Base-by-base conservation (phyloP, 352 stramenopile species). In the Pythium chondricola region DNA sequence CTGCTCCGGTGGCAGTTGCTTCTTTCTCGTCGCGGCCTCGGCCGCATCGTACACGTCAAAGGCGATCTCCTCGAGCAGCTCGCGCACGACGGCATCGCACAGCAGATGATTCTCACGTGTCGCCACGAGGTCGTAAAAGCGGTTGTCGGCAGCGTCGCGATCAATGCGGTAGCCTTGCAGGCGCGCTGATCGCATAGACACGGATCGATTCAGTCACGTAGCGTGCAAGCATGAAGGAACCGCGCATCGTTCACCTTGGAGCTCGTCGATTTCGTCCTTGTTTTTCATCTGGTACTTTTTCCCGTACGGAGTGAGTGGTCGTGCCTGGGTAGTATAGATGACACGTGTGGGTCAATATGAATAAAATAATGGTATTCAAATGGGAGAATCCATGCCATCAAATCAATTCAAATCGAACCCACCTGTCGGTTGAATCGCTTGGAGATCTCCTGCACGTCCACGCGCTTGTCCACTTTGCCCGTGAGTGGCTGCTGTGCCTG, bases 1-100 rank as follows among this genome's bases (percentile, higher is more conserved):
- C 26, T 86, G 62, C n/a, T 91, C 80, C 2, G 64, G 56, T 10
- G 77, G 69, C 17, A 93, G 61, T 40, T 85, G 64, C 40, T 71
- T 78, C 43, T 71, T 71, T 2, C 63, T 54, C 8, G 57, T 48
- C n/a, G 67, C 78, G 4, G 59, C 58, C 45, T 82, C 67, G 27
- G 67, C 77, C 35, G 74, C 60, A 14, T 88, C 65, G 49, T 71
- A 86, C 2, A 65, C 55, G 6, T 85, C 77, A 33, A 70, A 61
- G 9, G 74, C 62, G n/a, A 83, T 43, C 3, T 88, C 69, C 20
- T 69, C 78, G 16, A 85, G 41, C 16, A 80, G 54, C 25, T 89
- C 75, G 9, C 70, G 54, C 18, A 86, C 39, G 1, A 86, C 71
- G 57, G 89, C 71, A 9, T 83, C 66, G 8, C 87, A 21, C 4